A percentile compares a stretch with the other conserved stretches of the same genome.
phyloP scores from a whole-genome alignment of 2,329 filamentous ascomycete species.

The Pleurostoma richardsiae region DNA sequence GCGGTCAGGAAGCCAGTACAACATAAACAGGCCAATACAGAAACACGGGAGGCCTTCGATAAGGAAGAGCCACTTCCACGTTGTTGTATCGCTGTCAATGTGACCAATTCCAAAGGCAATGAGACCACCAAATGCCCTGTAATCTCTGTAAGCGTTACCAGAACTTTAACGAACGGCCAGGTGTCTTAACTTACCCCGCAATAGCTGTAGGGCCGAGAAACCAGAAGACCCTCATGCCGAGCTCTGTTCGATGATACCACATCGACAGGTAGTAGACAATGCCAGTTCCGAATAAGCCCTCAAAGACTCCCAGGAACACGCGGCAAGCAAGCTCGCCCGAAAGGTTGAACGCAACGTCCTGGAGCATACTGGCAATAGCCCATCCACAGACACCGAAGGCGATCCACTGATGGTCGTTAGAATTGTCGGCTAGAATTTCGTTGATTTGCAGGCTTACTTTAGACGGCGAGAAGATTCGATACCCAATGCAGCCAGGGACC shows the following conservation, averaged over 20 bases:
- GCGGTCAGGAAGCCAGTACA: conserved; percentile 12
- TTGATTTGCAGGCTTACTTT: conserved; percentile 1
- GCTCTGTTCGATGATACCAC: conserved; percentile 13
- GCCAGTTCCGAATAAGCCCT: conserved; percentile 9
- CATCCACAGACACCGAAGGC: conserved; percentile 10
- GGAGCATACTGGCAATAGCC: conserved; percentile 9
- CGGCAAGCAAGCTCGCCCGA: conserved; percentile 9
- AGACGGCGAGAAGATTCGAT: conserved; percentile 12
- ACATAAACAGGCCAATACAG: conserved; percentile 8
- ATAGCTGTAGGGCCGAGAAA: conserved; percentile 12
- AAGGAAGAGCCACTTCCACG: conserved; percentile 11
- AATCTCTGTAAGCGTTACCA: too few relatives aligned
- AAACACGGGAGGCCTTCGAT: conserved; percentile 13
- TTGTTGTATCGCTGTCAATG: not conserved
- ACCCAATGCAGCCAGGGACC: conserved; percentile 13
- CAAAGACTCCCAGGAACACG: conserved; percentile 11
- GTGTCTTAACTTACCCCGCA: conserved; percentile 4
- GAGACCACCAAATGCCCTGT: conserved; percentile 8
- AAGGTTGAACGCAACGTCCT: conserved; percentile 9
- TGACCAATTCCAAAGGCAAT: conserved; percentile 10
- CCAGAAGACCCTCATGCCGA: conserved; percentile 12
- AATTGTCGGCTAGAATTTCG: too few relatives aligned
- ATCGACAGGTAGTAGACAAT: conserved; percentile 12
- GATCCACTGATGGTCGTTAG: conserved; percentile 5
- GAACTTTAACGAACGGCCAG: too few relatives aligned